Evolutionary conservation across 1,284 basidiomycete species (phyloP).

Genomic region (Ceratobasidium theobromae): DNA sequence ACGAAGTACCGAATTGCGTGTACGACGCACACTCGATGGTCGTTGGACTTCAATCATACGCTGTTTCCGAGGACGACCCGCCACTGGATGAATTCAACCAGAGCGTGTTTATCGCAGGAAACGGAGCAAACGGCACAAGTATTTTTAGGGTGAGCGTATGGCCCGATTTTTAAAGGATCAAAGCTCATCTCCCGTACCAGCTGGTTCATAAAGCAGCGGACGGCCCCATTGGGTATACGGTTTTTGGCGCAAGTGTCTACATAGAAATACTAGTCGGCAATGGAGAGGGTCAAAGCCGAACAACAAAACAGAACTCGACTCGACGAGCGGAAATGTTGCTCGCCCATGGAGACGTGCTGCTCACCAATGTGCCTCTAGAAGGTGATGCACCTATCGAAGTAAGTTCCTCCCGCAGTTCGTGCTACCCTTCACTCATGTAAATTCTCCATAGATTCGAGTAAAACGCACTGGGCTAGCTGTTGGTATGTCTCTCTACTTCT

Average conservation of each 20-base stretch:
- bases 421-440: not conserved
- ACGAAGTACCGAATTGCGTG: constrained; percentile 9
- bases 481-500: not conserved
- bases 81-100: constrained; percentile 5
- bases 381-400: constrained; percentile 20
- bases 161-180: not conserved
- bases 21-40: constrained; percentile 8
- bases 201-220: constrained; percentile 19
- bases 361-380: not conserved
- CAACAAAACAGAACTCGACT: constrained; percentile 1
- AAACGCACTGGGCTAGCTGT: constrained; percentile 16
- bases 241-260: constrained; percentile 13
- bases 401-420: not conserved
- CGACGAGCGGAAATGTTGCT: constrained; percentile 14
- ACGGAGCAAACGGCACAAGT: not conserved
- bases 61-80: not conserved
- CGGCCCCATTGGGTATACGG: constrained; percentile 19
- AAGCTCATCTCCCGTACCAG: not conserved
- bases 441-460: constrained; percentile 2
- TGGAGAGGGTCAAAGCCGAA: not conserved
- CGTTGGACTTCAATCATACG: constrained; percentile 4
- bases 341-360: constrained; percentile 18
- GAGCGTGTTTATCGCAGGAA: constrained; percentile 22
- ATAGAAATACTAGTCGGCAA: constrained; percentile 18
- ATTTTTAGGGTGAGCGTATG: not conserved